phyloP scores from a whole-genome alignment of 2,329 filamentous ascomycete genomes.

The Sporothrix humicola region DNA sequence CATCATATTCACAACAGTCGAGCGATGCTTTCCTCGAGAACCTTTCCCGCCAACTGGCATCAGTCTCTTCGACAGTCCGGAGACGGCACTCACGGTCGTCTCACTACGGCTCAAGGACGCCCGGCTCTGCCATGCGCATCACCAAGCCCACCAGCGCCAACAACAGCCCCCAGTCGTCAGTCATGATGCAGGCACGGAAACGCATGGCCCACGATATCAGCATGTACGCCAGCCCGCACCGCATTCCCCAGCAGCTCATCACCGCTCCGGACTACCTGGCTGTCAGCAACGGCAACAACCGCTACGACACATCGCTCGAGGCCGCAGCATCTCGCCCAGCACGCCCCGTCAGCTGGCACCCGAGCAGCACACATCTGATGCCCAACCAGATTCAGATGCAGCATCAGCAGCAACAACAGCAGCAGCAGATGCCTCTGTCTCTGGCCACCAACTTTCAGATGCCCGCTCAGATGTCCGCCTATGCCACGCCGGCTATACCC shows the following conservation, averaged over 20 bases:
- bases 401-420: slow-evolving; percentile 36
- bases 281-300: background rate
- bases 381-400: slow-evolving; percentile 40
- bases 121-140: slow-evolving; percentile 61
- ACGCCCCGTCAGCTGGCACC: slow-evolving; percentile 78
- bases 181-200: slow-evolving; percentile 55
- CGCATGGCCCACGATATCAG: slow-evolving; percentile 54
- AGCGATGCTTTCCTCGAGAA: slow-evolving; percentile 57
- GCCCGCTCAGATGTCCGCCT: slow-evolving; percentile 20
- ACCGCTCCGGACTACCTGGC: slow-evolving; percentile 28
- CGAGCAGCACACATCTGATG: slow-evolving; percentile 57
- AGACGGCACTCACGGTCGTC: slow-evolving; percentile 57
- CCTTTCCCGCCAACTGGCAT: slow-evolving; percentile 58
- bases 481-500: slow-evolving; percentile 21
- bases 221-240: slow-evolving; percentile 29
- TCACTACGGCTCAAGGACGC: slow-evolving; percentile 53
- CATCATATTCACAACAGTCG: slow-evolving; percentile 38
- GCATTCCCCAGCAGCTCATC: slow-evolving; percentile 14
- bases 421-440: slow-evolving; percentile 41
- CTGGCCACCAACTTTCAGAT: slow-evolving; percentile 30
- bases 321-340: slow-evolving; percentile 42
- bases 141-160: slow-evolving; percentile 65
- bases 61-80: slow-evolving; percentile 47
- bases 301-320: slow-evolving; percentile 16
- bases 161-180: slow-evolving; percentile 67